Evolutionary conservation across 202 grass and related monocot genomes (phyloP).

Genomic region (Dendrocalamus latiflorus): DNA sequence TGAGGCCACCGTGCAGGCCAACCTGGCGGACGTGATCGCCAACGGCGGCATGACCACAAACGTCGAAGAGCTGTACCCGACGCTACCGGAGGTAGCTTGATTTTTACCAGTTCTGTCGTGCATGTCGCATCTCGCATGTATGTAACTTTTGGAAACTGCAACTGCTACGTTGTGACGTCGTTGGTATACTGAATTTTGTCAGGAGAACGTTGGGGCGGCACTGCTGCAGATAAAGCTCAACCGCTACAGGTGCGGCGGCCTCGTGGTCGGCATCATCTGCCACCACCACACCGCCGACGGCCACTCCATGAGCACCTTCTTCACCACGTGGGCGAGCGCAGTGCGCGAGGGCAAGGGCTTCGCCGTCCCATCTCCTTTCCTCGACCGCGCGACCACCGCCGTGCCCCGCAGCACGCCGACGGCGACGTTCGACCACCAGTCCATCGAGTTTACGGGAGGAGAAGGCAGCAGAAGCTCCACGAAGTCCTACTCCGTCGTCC

Average conservation of each 20-base stretch:
- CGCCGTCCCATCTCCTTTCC: not conserved
- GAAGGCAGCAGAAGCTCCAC: not conserved
- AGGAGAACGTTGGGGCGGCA: not conserved
- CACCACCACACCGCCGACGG: conserved; percentile 40
- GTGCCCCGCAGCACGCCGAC: not conserved
- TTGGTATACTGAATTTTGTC: not conserved
- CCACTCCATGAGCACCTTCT: conserved; percentile 38
- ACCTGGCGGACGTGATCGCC: conserved; percentile 9
- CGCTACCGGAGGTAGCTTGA: not conserved
- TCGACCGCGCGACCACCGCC: conserved; percentile 8
- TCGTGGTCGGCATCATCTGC: conserved; percentile 21
- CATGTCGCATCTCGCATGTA: not conserved
- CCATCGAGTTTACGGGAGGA: conserved; percentile 12
- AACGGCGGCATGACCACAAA: not conserved
- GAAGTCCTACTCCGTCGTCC: not conserved
- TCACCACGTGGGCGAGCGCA: conserved; percentile 13
- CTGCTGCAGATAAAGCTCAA: conserved; percentile 38
- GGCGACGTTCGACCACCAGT: conserved; percentile 29
- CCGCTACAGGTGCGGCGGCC: conserved; percentile 35
- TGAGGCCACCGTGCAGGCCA: not conserved
- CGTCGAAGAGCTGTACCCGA: conserved; percentile 16
- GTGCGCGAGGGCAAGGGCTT: conserved; percentile 22
- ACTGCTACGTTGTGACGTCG: not conserved
- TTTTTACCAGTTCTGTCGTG: not conserved
- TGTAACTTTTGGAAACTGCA: not conserved